Evolutionary conservation across 2,329 filamentous ascomycete species (phyloP).

Genomic region (Fusarium sp.): DNA sequence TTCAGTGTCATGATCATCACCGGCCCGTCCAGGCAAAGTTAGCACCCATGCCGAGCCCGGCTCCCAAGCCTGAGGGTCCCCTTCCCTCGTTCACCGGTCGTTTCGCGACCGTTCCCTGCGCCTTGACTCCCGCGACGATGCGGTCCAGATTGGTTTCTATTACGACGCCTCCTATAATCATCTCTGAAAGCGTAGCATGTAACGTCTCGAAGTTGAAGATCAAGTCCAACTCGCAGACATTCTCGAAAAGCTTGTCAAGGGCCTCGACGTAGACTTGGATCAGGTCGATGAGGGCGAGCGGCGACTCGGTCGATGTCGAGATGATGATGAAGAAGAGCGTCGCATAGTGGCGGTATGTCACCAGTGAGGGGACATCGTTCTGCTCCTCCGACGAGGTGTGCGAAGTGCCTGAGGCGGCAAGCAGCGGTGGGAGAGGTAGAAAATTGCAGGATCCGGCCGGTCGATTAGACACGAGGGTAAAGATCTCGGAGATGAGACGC

Average conservation of each 20-base stretch:
- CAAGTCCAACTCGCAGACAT: slow-evolving; percentile 96
- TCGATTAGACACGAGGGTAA: slow-evolving; percentile 90
- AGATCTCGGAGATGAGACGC: slow-evolving; percentile 95
- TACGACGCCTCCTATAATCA: slow-evolving; percentile 94
- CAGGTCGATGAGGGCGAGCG: slow-evolving; percentile 91
- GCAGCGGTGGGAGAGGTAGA: slow-evolving; percentile 76
- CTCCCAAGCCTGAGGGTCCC: slow-evolving; percentile 53
- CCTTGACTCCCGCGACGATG: slow-evolving; percentile 83
- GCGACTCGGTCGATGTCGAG: slow-evolving; percentile 93
- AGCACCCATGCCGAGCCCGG: slow-evolving; percentile 63
- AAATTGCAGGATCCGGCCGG: slow-evolving; percentile 96
- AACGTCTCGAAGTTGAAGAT: slow-evolving; percentile 99
- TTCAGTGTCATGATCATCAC: slow-evolving; percentile 38
- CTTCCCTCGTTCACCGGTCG: slow-evolving; percentile 76
- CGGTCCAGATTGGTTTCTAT: slow-evolving; percentile 89
- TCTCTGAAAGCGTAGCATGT: slow-evolving; percentile 88
- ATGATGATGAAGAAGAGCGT: slow-evolving; percentile 99
- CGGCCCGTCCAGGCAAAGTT: slow-evolving; percentile 64
- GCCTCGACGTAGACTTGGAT: slow-evolving; percentile 99
- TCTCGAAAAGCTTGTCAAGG: slow-evolving; percentile 93
- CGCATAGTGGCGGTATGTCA: slow-evolving; percentile 97
- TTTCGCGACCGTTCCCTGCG: slow-evolving; percentile 79
- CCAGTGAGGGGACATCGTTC: slow-evolving; percentile 90
- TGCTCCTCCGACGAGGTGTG: slow-evolving; percentile 71
- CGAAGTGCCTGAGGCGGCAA: slow-evolving; percentile 68